phyloP scores from a whole-genome alignment of 805 yeast genomes.

The Metschnikowia henanensis region DNA sequence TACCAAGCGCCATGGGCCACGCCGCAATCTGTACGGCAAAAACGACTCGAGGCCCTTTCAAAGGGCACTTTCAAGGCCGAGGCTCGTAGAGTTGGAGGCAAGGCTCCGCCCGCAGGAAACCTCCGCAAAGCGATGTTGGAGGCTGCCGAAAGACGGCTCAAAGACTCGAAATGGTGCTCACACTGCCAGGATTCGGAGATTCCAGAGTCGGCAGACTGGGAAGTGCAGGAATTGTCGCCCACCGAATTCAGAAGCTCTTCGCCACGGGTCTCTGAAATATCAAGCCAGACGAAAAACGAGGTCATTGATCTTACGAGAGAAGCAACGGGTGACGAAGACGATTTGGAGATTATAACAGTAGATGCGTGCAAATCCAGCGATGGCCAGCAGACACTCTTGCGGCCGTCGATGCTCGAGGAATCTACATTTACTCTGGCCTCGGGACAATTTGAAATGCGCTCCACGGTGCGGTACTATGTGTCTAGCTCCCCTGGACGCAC shows the following conservation, averaged over 20 bases:
- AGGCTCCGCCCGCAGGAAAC: slow-evolving; percentile 12
- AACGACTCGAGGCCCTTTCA: slow-evolving; percentile 42
- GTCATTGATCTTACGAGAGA: slow-evolving; percentile 19
- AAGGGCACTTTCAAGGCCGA: slow-evolving; percentile 43
- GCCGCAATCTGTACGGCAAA: slow-evolving; percentile 25
- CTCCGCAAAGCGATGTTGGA: slow-evolving; percentile 48
- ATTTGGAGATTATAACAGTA: slow-evolving; percentile 15
- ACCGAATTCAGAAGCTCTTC: background rate
- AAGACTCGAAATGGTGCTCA: slow-evolving; percentile 53
- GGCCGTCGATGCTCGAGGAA: slow-evolving; percentile 8
- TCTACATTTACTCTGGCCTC: slow-evolving; percentile 2
- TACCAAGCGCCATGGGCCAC: slow-evolving; percentile 16
- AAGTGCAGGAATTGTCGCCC: slow-evolving; percentile 40
- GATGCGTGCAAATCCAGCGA: slow-evolving; percentile 12
- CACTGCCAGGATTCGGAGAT: slow-evolving; percentile 15
- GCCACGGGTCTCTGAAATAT: background rate
- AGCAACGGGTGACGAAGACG: slow-evolving; percentile 15
- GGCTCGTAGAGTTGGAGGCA: slow-evolving; percentile 31
- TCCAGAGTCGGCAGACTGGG: slow-evolving; percentile 36
- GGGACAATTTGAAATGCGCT: slow-evolving; percentile 5
- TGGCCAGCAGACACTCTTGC: background rate
- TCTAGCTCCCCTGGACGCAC: slow-evolving; percentile 28
- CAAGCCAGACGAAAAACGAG: slow-evolving; percentile 6
- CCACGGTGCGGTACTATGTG: slow-evolving; percentile 19
- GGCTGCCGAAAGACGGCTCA: slow-evolving; percentile 63